phyloP scores from a whole-genome alignment of 305 asterid species.

The Stenogyne calaminthoides region DNA sequence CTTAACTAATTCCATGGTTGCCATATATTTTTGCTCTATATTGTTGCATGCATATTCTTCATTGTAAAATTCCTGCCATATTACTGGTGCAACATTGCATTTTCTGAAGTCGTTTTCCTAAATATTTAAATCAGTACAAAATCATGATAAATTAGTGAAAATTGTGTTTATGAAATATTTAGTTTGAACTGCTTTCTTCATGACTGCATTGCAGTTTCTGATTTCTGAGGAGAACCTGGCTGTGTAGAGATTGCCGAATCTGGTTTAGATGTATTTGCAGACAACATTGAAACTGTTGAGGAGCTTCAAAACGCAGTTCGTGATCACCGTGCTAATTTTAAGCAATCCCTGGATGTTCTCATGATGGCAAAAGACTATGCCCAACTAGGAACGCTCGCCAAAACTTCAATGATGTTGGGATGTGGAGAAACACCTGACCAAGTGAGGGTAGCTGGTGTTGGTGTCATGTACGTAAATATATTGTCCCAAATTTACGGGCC shows the following conservation, averaged over 20 bases:
- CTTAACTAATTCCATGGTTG: conserved; percentile 37
- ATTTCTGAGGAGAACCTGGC: conserved; percentile 73
- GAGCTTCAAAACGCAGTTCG: conserved; percentile 91
- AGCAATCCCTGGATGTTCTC: conserved; percentile 88
- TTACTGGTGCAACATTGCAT: too few species aligned
- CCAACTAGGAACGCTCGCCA: conserved; percentile 87
- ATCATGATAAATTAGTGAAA: neutral
- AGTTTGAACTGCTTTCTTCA: conserved; percentile 16
- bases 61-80: neutral
- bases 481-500: too few species aligned
- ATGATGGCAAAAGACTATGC: conserved; percentile 88
- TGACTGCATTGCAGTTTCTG: conserved; percentile 70
- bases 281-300: conserved; percentile 95
- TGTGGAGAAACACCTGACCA: conserved; percentile 99
- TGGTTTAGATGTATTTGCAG: conserved; percentile 93
- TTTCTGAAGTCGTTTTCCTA: too few species aligned
- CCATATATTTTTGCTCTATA: conserved; percentile 30
- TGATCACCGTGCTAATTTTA: conserved; percentile 92
- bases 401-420: conserved; percentile 94
- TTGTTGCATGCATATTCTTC: conserved; percentile 38
- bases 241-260: conserved; percentile 92
- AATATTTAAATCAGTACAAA: neutral
- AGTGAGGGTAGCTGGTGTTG: conserved; percentile 90
- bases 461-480: too few species aligned
- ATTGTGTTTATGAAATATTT: neutral